A percentile compares a stretch with the other conserved stretches of the same genome.
Conservation (phyloP, 2,329 filamentous ascomycete species). For the Clarireedia paspali region DNA sequence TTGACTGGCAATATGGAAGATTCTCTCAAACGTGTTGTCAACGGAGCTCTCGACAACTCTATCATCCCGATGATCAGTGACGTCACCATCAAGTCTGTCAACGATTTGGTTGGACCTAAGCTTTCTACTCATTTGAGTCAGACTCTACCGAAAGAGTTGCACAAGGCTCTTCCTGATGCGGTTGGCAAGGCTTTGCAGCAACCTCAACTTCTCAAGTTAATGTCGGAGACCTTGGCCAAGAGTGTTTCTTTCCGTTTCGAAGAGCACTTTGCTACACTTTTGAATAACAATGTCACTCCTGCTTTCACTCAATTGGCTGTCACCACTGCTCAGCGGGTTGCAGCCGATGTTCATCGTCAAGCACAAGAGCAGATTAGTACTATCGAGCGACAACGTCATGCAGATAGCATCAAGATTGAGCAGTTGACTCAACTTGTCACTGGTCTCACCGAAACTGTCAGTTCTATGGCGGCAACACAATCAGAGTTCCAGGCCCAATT, state of each 20-base stretch:
- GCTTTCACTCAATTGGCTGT: conserved; percentile 57
- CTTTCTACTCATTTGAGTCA: conserved; percentile 35
- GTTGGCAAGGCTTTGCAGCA: conserved; percentile 64
- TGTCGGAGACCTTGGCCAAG: conserved; percentile 65
- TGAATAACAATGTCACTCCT: conserved; percentile 59
- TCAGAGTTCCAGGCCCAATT: conserved; percentile 59
- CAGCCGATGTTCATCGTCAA: conserved; percentile 60
- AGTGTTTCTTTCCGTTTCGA: conserved; percentile 63
- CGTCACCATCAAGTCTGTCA: conserved; percentile 49
- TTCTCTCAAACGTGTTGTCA: conserved; percentile 41
- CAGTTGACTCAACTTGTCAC: conserved; percentile 61
- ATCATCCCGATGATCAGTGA: conserved; percentile 69
- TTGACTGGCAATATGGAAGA: conserved; percentile 61
- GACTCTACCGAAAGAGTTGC: conserved; percentile 55
- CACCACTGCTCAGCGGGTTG: conserved; percentile 59
- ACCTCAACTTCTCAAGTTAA: conserved; percentile 61
- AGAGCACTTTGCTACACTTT: conserved; percentile 52
- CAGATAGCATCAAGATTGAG: conserved; percentile 55
- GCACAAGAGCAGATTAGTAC: conserved; percentile 26
- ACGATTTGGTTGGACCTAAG: conserved; percentile 62
- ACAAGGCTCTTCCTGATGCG: conserved; percentile 58
- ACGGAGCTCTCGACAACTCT: conserved; percentile 57
- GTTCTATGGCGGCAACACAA: conserved; percentile 62
- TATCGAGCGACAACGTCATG: conserved; percentile 26
- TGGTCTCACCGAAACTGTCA: conserved; percentile 60